These are phyloP conservation scores for Mrakia blollopis DNA, from an alignment of 768 basidiomycete species.

Conservation along the genomic window DNA sequence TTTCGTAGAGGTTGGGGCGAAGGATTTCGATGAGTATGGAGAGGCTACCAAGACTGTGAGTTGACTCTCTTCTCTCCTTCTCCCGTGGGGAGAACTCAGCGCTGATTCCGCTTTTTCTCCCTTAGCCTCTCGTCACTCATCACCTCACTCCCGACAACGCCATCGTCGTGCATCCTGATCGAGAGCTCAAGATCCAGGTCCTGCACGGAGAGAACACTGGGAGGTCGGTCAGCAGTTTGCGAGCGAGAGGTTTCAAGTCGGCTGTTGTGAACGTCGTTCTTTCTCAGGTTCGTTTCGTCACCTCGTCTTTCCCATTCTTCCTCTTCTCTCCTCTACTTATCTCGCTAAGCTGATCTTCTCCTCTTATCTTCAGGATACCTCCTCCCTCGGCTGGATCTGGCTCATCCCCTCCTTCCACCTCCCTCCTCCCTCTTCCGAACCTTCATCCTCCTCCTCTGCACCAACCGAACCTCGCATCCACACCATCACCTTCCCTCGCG, in stretches of 20 bases:
- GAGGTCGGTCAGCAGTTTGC: neutral
- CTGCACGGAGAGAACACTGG: constrained; percentile 14
- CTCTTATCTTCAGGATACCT: constrained; percentile 36
- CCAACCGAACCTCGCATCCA: constrained; percentile 16
- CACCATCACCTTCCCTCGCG: constrained; percentile 26
- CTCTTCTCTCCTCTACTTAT: constrained; percentile 7
- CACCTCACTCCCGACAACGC: constrained; percentile 21
- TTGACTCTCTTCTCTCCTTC: neutral
- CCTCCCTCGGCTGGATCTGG: constrained; percentile 84
- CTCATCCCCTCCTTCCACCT: constrained; percentile 79
- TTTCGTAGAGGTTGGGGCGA: constrained; percentile 25
- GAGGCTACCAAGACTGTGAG: constrained; percentile 19
- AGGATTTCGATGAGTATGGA: constrained; percentile 28
- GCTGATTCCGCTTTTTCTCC: too few relatives aligned
- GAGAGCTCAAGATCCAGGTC: constrained; percentile 31
- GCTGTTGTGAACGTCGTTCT: constrained; percentile 16
- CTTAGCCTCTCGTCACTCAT: constrained; percentile 27
- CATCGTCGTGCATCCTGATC: constrained; percentile 23
- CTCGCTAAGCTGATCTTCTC: constrained; percentile 29
- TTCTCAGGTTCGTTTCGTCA: constrained; percentile 40
- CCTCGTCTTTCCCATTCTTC: constrained; percentile 9
- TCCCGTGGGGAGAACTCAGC: too few relatives aligned
- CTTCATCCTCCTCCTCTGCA: constrained; percentile 1
- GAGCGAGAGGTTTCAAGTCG: constrained; percentile 11
- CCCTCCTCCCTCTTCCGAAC: constrained; percentile 43